Evolutionary conservation across 805 yeast genomes (phyloP), one percentile per base, ranked within the genome.

Genomic region (Yueomyces sp.): DNA sequence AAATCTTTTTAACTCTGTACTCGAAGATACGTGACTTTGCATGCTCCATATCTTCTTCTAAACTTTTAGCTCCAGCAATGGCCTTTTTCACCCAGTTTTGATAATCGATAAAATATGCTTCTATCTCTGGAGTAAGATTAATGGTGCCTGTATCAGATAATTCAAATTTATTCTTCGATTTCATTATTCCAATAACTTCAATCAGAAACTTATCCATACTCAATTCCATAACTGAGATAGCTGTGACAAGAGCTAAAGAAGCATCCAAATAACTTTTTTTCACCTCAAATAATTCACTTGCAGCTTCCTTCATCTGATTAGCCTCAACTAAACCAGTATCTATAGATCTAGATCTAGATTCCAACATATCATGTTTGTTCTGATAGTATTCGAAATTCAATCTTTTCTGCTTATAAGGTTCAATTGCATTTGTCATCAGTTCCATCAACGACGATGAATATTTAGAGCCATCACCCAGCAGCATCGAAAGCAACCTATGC

Each of bases 201-300:
- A 48, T 44, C 29, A 55, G 31, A 42, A 52, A 49, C 30, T 51
- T 51, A 44, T 55, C 59, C 32, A 57, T 37, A 19, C 45, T 45
- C 7, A 53, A 29, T 40, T 48, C 52, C 31, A 52, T 41, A 5
- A 62, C 58, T 6, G 76, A 63, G 3, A 76, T 57, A 29, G 69
- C 70, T 5, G 71, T 59, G 45, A 76, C 70, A 40, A 81, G 60
- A 31, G 75, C 81, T 40, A 83, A 60, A 0, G 84, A 72, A 0
- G 73, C 66, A 40, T 70, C 72, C 6, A 81, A 54, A 57, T 87
- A 86, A 28, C 76, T 75, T 49, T 77, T 76, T 38, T 85, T 67
- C 4, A 81, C 76, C 45, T 74, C 81, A 49, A 72, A 81, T 36
- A 86, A 62, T 45, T 81, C 87, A 44, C 71, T 68, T 1, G 92